phyloP scores from a whole-genome alignment of 164 flowering plant species.

The Protea cynaroides region DNA sequence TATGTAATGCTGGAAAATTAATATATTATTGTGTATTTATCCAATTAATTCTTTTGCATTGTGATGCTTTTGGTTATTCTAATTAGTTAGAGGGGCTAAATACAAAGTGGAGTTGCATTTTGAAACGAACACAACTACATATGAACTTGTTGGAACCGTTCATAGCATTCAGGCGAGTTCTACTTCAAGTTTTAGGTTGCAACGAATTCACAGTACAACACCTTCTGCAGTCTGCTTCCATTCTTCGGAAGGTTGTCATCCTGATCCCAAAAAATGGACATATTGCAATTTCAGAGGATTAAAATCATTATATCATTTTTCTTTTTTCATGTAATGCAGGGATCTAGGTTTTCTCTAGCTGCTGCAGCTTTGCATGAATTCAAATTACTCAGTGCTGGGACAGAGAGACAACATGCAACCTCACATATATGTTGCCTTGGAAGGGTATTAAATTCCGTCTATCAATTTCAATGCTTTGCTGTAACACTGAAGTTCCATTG shows the following conservation, averaged over 20 bases:
- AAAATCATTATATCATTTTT: slow-evolving; percentile 1
- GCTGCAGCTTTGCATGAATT: slow-evolving; percentile 86
- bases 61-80: slow-evolving; percentile 12
- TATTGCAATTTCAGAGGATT: background rate
- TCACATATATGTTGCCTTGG: slow-evolving; percentile 60
- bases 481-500: background rate
- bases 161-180: slow-evolving; percentile 78
- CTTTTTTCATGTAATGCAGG: slow-evolving; percentile 34
- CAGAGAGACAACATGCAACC: slow-evolving; percentile 30
- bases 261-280: slow-evolving; percentile 1
- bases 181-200: slow-evolving; percentile 74
- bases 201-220: slow-evolving; percentile 50
- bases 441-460: slow-evolving; percentile 49
- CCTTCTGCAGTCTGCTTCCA: slow-evolving; percentile 77
- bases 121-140: slow-evolving; percentile 63
- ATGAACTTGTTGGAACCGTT: slow-evolving; percentile 88
- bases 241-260: slow-evolving; percentile 81
- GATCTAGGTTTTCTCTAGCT: slow-evolving; percentile 74
- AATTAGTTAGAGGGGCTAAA: slow-evolving; percentile 67
- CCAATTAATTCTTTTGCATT: background rate
- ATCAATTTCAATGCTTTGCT: background rate
- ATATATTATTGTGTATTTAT: background rate
- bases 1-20: background rate
- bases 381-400: slow-evolving; percentile 47
- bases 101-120: slow-evolving; percentile 60